A percentile compares a stretch with the other conserved stretches of the same genome.
phyloP scores from a whole-genome alignment of 192 early-diverging fungal genomes.

The Rhizoclosmatium globosum region DNA sequence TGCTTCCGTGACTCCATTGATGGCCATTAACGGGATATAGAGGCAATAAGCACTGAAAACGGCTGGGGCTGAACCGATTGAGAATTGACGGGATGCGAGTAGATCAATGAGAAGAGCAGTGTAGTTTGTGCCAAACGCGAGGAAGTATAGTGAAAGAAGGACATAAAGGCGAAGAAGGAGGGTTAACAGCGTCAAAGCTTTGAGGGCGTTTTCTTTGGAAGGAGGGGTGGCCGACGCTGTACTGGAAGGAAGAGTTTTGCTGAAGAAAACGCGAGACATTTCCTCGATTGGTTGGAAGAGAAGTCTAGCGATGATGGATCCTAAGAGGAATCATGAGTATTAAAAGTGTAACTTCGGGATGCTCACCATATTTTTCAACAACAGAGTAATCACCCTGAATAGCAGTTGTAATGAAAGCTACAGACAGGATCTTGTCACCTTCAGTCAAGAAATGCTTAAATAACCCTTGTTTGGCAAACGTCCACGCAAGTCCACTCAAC shows the following conservation, averaged over 20 bases:
- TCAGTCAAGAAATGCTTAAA: slow-evolving; percentile 95
- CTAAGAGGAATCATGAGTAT: slow-evolving; percentile 43
- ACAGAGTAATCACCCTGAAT: slow-evolving; percentile 86
- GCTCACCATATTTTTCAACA: slow-evolving; percentile 81
- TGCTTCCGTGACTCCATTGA: slow-evolving; percentile 95
- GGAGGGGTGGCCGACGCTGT: not conserved
- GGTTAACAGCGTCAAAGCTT: slow-evolving; percentile 32
- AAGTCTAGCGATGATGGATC: slow-evolving; percentile 87
- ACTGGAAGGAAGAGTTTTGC: slow-evolving; percentile 61
- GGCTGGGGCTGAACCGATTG: slow-evolving; percentile 38
- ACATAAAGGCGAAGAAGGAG: slow-evolving; percentile 65
- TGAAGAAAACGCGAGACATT: slow-evolving; percentile 84
- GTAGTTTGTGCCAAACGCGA: slow-evolving; percentile 87
- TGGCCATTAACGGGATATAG: slow-evolving; percentile 92
- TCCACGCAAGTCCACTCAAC: slow-evolving; percentile 72
- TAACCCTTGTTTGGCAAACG: slow-evolving; percentile 84
- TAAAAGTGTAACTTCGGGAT: not conserved
- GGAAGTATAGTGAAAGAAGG: slow-evolving; percentile 77
- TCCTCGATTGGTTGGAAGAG: slow-evolving; percentile 96
- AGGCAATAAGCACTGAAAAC: slow-evolving; percentile 74
- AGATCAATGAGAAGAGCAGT: slow-evolving; percentile 71
- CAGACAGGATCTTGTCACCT: slow-evolving; percentile 95
- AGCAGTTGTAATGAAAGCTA: slow-evolving; percentile 44
- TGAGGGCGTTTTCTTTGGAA: not conserved
- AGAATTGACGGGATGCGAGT: slow-evolving; percentile 64